Evolutionary conservation across 2,329 filamentous ascomycete species (phyloP), one percentile per base, ranked within the genome.

Genomic region (Daldinia sp.): DNA sequence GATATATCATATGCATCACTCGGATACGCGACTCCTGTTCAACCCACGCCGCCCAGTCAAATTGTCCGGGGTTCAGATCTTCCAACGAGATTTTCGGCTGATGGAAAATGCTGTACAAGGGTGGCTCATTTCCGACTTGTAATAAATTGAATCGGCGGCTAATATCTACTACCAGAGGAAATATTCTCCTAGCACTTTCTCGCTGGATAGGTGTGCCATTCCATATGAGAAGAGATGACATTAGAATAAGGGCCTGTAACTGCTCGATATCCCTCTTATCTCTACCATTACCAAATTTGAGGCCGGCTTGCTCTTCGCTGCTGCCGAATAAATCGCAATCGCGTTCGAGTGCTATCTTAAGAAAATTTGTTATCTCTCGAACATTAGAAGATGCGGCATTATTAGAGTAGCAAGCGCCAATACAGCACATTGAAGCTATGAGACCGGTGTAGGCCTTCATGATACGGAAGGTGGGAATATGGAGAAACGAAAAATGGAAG

Each of bases 341-440:
- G 48, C 82, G 82, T 69, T 88, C 80, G 39, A 91, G 81, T 8
- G 85, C 85, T 19, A 81, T 73, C 66, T 85, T 85, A 30, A 89
- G 80, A 52, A 86, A 81, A 61, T 90, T 85, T 82, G 90, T 90
- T 76, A 92, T 82, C 73, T 87, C 85, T 64, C 90, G 87, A 66
- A 90, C 87, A 67, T 90, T 82, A 63, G 82, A 78, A 43, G 87
- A 77, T 25, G 81, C 79, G 64, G 90, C 78, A 63, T 82, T 82
- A 55, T 90, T 83, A 52, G 90, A 91, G 76, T 93, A 93, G 59
- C 91, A 90, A 37, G 90, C 90, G 34, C 90, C 90, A 70, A 91
- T 82, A 73, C 88, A 91, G 71, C 90, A 87, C 81, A 93, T 90
- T 64, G 84, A 83, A 62, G 90, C 82, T 50, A 91, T 79, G 63